Evolutionary conservation across 1,284 basidiomycete species (phyloP).

Genomic region (Fomes fomentarius): DNA sequence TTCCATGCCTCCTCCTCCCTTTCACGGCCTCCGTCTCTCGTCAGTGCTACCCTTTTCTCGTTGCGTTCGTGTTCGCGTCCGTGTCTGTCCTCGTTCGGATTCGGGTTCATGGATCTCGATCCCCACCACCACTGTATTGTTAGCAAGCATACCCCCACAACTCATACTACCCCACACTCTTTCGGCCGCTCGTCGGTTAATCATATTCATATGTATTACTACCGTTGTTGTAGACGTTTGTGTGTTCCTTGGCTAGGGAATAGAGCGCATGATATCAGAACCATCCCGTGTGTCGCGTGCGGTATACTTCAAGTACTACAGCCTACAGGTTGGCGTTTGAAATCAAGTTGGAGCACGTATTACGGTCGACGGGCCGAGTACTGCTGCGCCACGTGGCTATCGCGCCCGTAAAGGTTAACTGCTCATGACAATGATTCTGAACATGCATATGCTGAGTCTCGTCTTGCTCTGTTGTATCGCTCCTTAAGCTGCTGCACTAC

Average conservation of each 20-base stretch:
- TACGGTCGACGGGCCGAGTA: too few relatives aligned
- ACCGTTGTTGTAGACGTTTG: slow-evolving; percentile 3
- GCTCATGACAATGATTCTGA: too few relatives aligned
- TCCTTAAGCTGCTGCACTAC: too few relatives aligned
- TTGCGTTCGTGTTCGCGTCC: neutral
- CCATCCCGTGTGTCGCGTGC: neutral
- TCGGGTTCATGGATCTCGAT: neutral
- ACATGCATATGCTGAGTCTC: too few relatives aligned
- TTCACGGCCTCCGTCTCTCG: neutral
- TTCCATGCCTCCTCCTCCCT: neutral
- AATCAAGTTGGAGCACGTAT: too few relatives aligned
- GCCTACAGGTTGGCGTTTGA: too few relatives aligned
- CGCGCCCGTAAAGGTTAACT: too few relatives aligned
- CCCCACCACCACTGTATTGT: slow-evolving; percentile 20
- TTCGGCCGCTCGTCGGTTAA: slow-evolving; percentile 10
- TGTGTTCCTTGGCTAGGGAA: neutral
- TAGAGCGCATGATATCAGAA: neutral
- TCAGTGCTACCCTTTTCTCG: neutral
- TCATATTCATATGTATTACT: slow-evolving; percentile 21
- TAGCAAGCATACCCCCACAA: slow-evolving; percentile 16
- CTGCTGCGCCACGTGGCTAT: too few relatives aligned
- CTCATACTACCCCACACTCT: slow-evolving; percentile 1
- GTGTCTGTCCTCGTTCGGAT: slow-evolving; percentile 3
- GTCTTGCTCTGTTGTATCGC: too few relatives aligned
- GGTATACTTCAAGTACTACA: too few relatives aligned